Evolutionary conservation across 345 rosid genomes (phyloP).

Genomic region (Eucalyptus urophylla): DNA sequence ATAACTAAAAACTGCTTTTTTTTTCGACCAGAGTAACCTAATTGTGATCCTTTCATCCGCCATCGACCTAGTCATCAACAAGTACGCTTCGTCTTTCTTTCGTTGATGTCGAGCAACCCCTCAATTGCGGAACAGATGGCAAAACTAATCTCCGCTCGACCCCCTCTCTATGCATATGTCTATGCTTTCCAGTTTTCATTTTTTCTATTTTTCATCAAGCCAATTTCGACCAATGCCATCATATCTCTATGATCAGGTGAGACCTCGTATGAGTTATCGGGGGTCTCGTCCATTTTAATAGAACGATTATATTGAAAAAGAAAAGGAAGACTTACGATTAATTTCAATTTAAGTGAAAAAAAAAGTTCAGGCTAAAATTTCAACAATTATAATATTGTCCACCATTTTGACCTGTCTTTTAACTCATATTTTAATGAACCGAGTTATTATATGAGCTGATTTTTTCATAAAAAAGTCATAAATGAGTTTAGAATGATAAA

Average conservation of each 20-base stretch:
- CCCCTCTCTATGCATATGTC: not conserved
- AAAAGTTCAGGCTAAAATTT: fast-evolving
- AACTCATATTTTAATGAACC: fast-evolving
- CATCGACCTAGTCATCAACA: not conserved
- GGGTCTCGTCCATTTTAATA: not conserved
- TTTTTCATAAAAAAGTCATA: fast-evolving
- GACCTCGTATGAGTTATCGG: fast-evolving
- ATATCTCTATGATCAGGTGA: fast-evolving
- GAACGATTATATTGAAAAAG: fast-evolving
- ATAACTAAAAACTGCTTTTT: not conserved
- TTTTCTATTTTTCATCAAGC: not conserved
- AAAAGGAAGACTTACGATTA: not conserved
- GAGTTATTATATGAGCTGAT: too few relatives aligned
- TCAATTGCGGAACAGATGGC: too few relatives aligned
- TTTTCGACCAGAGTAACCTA: fast-evolving
- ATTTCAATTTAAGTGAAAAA: not conserved
- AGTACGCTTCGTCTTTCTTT: not conserved
- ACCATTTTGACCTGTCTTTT: fast-evolving
- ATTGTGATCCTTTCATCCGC: fast-evolving
- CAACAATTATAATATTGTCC: not conserved
- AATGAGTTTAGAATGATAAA: too few relatives aligned
- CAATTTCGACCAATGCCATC: not conserved
- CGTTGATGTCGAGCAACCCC: not conserved
- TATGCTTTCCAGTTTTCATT: not conserved
- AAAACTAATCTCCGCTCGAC: not conserved